Evolutionary conservation across 2,329 filamentous ascomycete genomes (phyloP), one percentile per base, ranked within the genome.

Genomic region (Penicillium sp.): DNA sequence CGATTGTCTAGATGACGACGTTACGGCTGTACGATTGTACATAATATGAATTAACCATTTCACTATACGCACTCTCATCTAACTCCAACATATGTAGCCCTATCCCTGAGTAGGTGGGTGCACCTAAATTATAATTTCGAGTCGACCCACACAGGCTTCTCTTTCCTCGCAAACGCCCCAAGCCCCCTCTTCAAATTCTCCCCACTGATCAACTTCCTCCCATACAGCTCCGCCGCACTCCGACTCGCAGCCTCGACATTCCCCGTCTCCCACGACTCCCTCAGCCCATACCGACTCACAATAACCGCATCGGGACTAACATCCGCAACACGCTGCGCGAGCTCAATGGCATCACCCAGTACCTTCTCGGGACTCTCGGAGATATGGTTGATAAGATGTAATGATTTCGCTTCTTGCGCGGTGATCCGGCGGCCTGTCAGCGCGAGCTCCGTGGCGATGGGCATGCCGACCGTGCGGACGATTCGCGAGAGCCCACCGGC

Each of bases 161-260:
- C 86, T 86, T 97, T 97, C 77, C 91, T 90, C 41, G 78, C 78
- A 76, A 86, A 87, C 5, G 84, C 84, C 62, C 71, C 47, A 66
- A 68, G 89, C 68, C 91, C 91, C 76, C 96, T 90, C 85, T 96
- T 97, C 80, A 97, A 92, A 78, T 98, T 94, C 79, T 92, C 86
- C 74, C 90, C 94, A 38, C 91, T 92, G 79, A 97, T 95, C 71
- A 97, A 73, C 5, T 56, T 88, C 84, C 79, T 96, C 91, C 83
- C 96, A 96, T 52, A 97, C 86, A 64, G 91, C 86, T 77, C 92
- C 84, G 84, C 96, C 90, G 78, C 88, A 93, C 81, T 96, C 91
- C 9, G 96, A 88, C 49, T 92, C 1, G 80, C 88, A 62, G 84
- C 81, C 71, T 87, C 85, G 0, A 88, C 88, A 19, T 86, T 85